phyloP scores from a whole-genome alignment of 331 rosid species.

The Arachis monticola region DNA sequence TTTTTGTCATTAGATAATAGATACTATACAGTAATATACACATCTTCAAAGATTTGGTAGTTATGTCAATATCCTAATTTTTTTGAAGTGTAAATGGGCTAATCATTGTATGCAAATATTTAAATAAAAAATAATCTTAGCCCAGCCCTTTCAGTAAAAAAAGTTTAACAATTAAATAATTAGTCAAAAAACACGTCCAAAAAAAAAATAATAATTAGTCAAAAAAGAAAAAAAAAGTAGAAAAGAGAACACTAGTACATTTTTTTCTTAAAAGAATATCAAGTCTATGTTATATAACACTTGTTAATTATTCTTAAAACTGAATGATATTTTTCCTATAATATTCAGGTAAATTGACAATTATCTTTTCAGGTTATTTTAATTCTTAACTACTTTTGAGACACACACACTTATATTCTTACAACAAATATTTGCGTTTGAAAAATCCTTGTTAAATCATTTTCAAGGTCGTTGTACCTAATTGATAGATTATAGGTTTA shows the following conservation, averaged over 20 bases:
- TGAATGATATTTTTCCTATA: background rate
- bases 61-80: background rate
- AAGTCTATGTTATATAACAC: background rate
- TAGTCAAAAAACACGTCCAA: too few species aligned
- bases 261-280: background rate
- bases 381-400: background rate
- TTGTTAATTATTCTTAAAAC: background rate
- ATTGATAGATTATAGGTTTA: background rate
- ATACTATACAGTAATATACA: too few species aligned
- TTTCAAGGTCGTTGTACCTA: background rate
- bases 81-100: background rate
- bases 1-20: too few species aligned
- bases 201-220: too few species aligned
- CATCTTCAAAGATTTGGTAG: too few species aligned
- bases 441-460: background rate
- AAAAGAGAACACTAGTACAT: too few species aligned
- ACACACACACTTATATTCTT: background rate
- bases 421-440: background rate
- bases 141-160: too few species aligned
- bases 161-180: too few species aligned
- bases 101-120: background rate
- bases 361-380: background rate
- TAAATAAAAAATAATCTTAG: background rate
- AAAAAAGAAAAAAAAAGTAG: too few species aligned
- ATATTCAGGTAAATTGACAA: background rate